Evolutionary conservation across 192 early-diverging fungal species (phyloP).

Genomic region (Backusella mclennaniae): DNA sequence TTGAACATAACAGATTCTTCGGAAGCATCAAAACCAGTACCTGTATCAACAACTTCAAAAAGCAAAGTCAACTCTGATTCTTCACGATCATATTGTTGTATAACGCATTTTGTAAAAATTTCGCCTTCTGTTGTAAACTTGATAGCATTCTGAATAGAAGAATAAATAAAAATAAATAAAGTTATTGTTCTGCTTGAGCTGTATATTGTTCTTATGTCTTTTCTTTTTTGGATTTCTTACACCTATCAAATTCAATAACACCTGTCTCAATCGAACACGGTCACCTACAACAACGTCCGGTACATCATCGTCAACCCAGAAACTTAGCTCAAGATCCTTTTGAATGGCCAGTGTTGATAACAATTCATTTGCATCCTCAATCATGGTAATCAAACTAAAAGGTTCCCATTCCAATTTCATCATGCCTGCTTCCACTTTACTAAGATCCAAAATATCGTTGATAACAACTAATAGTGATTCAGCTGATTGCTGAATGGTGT

Average conservation of each 20-base stretch:
- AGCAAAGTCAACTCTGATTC: constrained; percentile 50
- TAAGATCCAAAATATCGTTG: constrained; percentile 83
- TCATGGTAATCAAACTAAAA: constrained; percentile 57
- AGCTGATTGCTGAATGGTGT: constrained; percentile 73
- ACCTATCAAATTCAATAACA: constrained; percentile 77
- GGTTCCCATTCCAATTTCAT: constrained; percentile 77
- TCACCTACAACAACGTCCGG: constrained; percentile 71
- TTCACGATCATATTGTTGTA: constrained; percentile 31
- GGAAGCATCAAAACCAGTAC: constrained; percentile 74
- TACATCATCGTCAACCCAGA: constrained; percentile 70
- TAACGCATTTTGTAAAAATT: constrained; percentile 56
- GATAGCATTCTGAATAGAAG: constrained; percentile 62
- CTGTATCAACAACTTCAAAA: constrained; percentile 77
- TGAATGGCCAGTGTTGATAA: constrained; percentile 69
- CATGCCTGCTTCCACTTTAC: constrained; percentile 82
- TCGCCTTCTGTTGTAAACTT: constrained; percentile 81
- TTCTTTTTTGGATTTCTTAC: constrained; percentile 36
- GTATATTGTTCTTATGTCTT: not conserved
- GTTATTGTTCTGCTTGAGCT: not conserved
- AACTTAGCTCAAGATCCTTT: constrained; percentile 66
- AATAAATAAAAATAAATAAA: not conserved
- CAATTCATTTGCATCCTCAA: constrained; percentile 72
- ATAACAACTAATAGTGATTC: constrained; percentile 77
- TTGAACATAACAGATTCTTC: constrained; percentile 76
- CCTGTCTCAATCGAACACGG: constrained; percentile 71